Conservation (phyloP, 2,329 filamentous ascomycete species). For the Fusarium fracticaudum region DNA sequence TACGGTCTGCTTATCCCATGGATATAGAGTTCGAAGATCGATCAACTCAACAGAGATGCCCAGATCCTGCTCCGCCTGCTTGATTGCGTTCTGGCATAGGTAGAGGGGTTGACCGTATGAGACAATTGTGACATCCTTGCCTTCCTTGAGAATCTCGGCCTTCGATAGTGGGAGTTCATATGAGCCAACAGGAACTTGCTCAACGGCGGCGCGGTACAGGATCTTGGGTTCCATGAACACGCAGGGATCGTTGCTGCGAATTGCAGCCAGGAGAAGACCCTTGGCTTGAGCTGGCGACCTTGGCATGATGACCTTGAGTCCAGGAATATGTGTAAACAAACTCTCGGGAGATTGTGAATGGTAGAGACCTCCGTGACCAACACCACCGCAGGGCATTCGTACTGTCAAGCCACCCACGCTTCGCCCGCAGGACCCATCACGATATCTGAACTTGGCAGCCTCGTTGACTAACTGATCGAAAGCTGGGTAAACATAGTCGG, state of each 20-base stretch:
- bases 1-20: conserved; percentile 87
- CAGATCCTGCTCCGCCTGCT: conserved; percentile 77
- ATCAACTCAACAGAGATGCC: conserved; percentile 84
- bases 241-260: conserved; percentile 85
- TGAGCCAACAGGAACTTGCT: conserved; percentile 83
- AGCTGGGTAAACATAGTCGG: conserved; percentile 91
- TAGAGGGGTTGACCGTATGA: conserved; percentile 93
- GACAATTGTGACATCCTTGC: conserved; percentile 82
- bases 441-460: conserved; percentile 86
- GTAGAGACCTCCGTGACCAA: conserved; percentile 88
- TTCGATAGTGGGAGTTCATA: conserved; percentile 88
- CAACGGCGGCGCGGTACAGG: conserved; percentile 88
- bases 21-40: conserved; percentile 87
- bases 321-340: conserved; percentile 88
- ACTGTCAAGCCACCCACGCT: conserved; percentile 83
- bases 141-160: conserved; percentile 83
- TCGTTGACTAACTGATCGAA: conserved; percentile 97
- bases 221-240: conserved; percentile 96
- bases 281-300: conserved; percentile 89
- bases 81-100: conserved; percentile 80
- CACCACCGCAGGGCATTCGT: conserved; percentile 88
- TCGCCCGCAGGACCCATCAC: conserved; percentile 67
- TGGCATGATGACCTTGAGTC: conserved; percentile 85
- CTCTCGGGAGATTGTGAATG: conserved; percentile 91
- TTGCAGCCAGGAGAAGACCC: conserved; percentile 80